Base-by-base conservation (phyloP, 2,329 filamentous ascomycete genomes). In the Aspergillaceae sp. region DNA sequence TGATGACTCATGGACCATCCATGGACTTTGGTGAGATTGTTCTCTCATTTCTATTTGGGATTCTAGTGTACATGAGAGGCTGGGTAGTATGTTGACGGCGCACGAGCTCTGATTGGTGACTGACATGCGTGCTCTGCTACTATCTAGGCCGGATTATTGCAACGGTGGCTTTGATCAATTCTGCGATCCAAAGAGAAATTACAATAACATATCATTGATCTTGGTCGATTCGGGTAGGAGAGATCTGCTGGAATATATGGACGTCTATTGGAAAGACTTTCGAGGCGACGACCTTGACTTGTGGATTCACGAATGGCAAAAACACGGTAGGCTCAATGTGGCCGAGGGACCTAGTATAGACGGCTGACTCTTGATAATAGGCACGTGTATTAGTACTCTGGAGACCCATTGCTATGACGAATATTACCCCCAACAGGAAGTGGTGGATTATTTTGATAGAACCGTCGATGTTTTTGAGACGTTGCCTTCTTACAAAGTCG, bases 251-350 rank as follows among this genome's bases (percentile, higher is more conserved):
- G 66, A 69, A 2, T 84, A 81, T 60, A 88, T 88, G 84, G 66
- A 76, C 43, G 77, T 69, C 2, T 86, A 83, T 68, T 88, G 84
- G 85, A 82, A 86, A 61, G 80, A 83, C 58, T 78, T 82, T 64
- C 61, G 76, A 42, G 83, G 82, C 46, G 66, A 80, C 37, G 78
- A 84, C 53, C 76, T 83, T 55, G 67, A 66, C 7, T 79, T 88
- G 54, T 88, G 84, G 84, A 71, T 83, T 60, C 83, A 87, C 62
- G 84, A 88, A 64, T 88, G 81, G 79, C 71, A 73, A 53, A 88
- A 86, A 63, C 85, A 89, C 61, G 86, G 85, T 41, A 29, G 7
- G 28, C 10, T 10, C 28, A 11, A 29, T 6, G 4, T 6, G 3
- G 28, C 27, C 8, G 10, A 7, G 3, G 26, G 3, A 27, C 19